Base-by-base conservation (phyloP, 257 asterid genomes). In the Solanum virginianum region DNA sequence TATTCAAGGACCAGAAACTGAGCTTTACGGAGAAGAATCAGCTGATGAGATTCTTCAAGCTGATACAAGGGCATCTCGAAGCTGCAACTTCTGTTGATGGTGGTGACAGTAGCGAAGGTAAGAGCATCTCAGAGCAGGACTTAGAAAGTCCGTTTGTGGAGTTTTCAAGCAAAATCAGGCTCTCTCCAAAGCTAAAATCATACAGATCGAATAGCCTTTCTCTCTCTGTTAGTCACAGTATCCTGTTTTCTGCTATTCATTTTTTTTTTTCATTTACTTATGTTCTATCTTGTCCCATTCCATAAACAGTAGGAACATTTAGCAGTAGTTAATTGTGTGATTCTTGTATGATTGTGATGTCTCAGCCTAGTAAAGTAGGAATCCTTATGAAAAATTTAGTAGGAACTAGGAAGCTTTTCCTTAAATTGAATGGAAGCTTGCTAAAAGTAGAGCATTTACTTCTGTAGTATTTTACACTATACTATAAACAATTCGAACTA, bases 31-130 rank as follows among this genome's bases (percentile, higher is more conserved):
- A 97, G 93, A 97, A 95, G 90, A 92, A 92, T 87, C 94, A 91
- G 95, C 84, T 97, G 90, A 94, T 91, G 99, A 91, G 91, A 88
- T 92, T 97, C 89, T 95, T 93, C 89, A 95, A 94, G 94, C 86
- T 90, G 85, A 98, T 96, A 32, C 96, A 93, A 89, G 93, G 90
- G 70, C 96, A 94, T 86, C 68, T 90, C 16, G 92, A 85, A 53
- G 81, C 81, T 45, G 59, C 59, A 45, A 7, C 81, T 7, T n/a
- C 14, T 47, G 81, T 20, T n/a, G 59, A n/a, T 47, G 81, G 60
- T 65, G 93, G 68, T n/a, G 87, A 85, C 60, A 79, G 62, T 74
- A 54, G 68, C 17, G 87, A 85, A 56, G 71, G 60, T 74, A 68
- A 66, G 16, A 83, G 84, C 87, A 89, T 96, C 60, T 75, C 94